phyloP scores from a whole-genome alignment of 306 rosid genomes.

The Malus asiatica region DNA sequence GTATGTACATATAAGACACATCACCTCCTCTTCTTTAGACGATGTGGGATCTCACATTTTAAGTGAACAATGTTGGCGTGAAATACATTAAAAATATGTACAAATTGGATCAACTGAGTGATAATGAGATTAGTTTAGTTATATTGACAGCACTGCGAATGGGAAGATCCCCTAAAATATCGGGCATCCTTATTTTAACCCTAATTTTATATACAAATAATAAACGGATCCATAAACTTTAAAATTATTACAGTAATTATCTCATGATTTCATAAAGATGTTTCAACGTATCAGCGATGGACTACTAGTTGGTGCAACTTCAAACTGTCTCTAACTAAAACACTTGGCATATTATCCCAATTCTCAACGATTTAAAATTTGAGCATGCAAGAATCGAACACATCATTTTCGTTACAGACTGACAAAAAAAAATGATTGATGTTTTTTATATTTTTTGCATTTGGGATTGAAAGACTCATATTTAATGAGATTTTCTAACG shows the following conservation, averaged over 20 bases:
- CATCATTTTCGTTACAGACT: neutral
- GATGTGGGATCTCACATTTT: too few relatives aligned
- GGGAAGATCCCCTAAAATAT: neutral
- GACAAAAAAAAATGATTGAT: too few relatives aligned
- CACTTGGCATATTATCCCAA: too few relatives aligned
- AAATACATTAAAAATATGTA: neutral
- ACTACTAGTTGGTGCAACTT: neutral
- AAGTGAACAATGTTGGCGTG: neutral
- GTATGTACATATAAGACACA: too few relatives aligned
- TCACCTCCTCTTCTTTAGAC: too few relatives aligned
- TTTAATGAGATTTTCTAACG: too few relatives aligned
- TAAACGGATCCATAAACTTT: neutral
- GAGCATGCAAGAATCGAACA: neutral
- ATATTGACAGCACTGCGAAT: neutral
- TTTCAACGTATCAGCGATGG: too few relatives aligned
- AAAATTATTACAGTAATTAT: neutral
- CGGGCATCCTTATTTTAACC: neutral
- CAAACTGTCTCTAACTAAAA: too few relatives aligned
- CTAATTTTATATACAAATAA: neutral
- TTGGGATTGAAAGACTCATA: too few relatives aligned
- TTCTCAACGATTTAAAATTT: too few relatives aligned
- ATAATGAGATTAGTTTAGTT: neutral
- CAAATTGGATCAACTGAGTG: neutral
- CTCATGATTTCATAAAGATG: neutral
- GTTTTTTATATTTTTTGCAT: too few relatives aligned